Evolutionary conservation across 345 rosid species (phyloP).

Genomic region (Gossypium bickii): DNA sequence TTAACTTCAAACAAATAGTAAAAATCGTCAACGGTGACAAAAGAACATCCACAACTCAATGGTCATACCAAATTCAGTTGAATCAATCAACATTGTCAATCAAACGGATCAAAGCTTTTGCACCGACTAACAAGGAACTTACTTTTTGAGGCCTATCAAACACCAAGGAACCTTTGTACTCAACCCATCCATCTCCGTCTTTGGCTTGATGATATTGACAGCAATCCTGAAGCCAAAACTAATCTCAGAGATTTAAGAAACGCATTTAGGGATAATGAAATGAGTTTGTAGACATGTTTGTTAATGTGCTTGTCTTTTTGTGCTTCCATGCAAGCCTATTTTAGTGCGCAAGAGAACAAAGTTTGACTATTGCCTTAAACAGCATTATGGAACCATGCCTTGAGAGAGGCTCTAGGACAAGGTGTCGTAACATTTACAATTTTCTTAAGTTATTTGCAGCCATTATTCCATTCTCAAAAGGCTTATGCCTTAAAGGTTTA

Average conservation of each 20-base stretch:
- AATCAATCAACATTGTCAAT: not conserved
- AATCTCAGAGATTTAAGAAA: slow-evolving; percentile 16
- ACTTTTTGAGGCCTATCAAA: slow-evolving; percentile 84
- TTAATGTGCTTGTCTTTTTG: not conserved
- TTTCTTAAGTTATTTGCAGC: no score
- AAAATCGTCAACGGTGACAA: not conserved
- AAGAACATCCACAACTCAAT: not conserved
- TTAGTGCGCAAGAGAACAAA: not conserved
- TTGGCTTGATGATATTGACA: slow-evolving; percentile 96
- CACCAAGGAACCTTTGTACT: slow-evolving; percentile 83
- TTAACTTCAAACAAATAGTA: not conserved
- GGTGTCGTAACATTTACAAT: no score
- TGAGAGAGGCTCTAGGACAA: no score
- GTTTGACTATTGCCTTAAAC: no score
- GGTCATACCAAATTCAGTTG: not conserved
- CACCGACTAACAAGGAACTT: not conserved
- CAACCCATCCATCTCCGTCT: slow-evolving; percentile 99
- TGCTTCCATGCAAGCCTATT: not conserved
- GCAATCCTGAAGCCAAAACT: slow-evolving; percentile 68
- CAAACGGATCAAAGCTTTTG: not conserved
- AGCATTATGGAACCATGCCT: no score
- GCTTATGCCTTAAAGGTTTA: not conserved
- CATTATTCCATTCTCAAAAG: not conserved
- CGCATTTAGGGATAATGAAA: not conserved
- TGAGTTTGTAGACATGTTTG: not conserved